A percentile compares a stretch with the other conserved stretches of the same genome.
phyloP scores from a whole-genome alignment of 2,329 filamentous ascomycete genomes.

The Aspergillus clavatus region DNA sequence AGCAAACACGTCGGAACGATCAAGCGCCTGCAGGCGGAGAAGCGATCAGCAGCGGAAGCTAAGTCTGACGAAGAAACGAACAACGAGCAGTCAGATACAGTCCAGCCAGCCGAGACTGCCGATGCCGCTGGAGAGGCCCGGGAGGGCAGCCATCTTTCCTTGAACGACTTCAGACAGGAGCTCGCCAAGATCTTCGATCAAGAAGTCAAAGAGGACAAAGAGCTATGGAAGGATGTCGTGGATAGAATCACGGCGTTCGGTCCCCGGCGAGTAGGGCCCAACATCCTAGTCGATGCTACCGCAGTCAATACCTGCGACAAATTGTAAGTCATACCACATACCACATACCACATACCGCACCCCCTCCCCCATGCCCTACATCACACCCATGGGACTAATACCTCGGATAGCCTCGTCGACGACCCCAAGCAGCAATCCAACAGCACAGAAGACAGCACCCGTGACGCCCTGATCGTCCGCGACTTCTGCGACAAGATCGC shows the following conservation, averaged over 20 bases:
- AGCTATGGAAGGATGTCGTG: slow-evolving; percentile 70
- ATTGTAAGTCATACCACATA: slow-evolving; percentile 53
- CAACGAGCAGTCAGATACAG: slow-evolving; percentile 38
- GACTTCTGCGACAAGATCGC: slow-evolving; percentile 85
- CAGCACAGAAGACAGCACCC: slow-evolving; percentile 22
- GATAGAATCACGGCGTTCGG: slow-evolving; percentile 88
- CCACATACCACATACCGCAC: no score
- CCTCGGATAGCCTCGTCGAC: slow-evolving; percentile 32
- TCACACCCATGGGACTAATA: slow-evolving; percentile 4
- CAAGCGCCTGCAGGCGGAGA: slow-evolving; percentile 71
- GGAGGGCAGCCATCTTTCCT: slow-evolving; percentile 59
- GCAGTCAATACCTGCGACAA: slow-evolving; percentile 65
- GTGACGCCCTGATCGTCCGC: slow-evolving; percentile 41
- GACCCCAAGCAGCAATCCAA: slow-evolving; percentile 28
- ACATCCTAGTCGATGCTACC: slow-evolving; percentile 82
- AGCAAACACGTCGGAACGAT: slow-evolving; percentile 73
- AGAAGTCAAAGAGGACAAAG: slow-evolving; percentile 65
- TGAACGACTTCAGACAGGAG: slow-evolving; percentile 71
- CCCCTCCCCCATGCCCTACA: no score
- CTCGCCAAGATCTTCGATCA: slow-evolving; percentile 62
- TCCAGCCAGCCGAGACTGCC: slow-evolving; percentile 39
- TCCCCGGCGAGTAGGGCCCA: slow-evolving; percentile 77
- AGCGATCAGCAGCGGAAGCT: slow-evolving; percentile 49
- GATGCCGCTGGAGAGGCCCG: slow-evolving; percentile 52
- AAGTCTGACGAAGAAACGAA: slow-evolving; percentile 33